phyloP scores from a whole-genome alignment of 1,139 yeast genomes.

The Candida sp. region DNA sequence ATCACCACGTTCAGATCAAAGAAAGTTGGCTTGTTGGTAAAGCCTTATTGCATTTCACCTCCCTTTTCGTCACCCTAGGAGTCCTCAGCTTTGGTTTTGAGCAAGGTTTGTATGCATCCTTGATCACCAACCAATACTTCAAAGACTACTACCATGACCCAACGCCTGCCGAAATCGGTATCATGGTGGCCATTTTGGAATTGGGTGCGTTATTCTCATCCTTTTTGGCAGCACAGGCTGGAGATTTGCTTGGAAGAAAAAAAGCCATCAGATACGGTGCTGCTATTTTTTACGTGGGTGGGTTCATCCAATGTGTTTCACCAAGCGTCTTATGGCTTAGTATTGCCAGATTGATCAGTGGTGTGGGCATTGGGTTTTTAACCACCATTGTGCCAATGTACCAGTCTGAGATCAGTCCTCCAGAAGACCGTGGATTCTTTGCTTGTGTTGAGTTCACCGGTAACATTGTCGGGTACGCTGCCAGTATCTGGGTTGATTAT shows the following conservation, averaged over 20 bases:
- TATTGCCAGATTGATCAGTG: conserved; percentile 54
- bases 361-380: conserved; percentile 56
- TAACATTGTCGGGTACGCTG: conserved; percentile 54
- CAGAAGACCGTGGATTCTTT: conserved; percentile 57
- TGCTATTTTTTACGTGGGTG: conserved; percentile 52
- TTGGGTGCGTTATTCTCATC: conserved; percentile 56
- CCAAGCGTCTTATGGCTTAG: conserved; percentile 46
- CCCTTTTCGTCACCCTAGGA: conserved; percentile 81
- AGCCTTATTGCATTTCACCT: conserved; percentile 66
- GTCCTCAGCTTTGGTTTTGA: conserved; percentile 90
- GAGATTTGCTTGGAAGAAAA: conserved; percentile 52
- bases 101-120: conserved; percentile 91
- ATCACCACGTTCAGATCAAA: conserved; percentile 38
- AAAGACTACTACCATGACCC: conserved; percentile 48
- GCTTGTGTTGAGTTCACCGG: conserved; percentile 62
- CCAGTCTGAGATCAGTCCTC: conserved; percentile 60
- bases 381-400: conserved; percentile 58
- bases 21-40: conserved; percentile 54
- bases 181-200: conserved; percentile 55
- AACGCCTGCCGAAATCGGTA: conserved; percentile 50
- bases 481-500: conserved; percentile 61
- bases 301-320: conserved; percentile 51
- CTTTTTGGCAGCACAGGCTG: conserved; percentile 48
- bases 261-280: conserved; percentile 54
- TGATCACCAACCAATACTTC: conserved; percentile 53